Evolutionary conservation across 192 early-diverging fungal genomes (phyloP), one percentile per base, ranked within the genome.

Genomic region (Podila verticillata): DNA sequence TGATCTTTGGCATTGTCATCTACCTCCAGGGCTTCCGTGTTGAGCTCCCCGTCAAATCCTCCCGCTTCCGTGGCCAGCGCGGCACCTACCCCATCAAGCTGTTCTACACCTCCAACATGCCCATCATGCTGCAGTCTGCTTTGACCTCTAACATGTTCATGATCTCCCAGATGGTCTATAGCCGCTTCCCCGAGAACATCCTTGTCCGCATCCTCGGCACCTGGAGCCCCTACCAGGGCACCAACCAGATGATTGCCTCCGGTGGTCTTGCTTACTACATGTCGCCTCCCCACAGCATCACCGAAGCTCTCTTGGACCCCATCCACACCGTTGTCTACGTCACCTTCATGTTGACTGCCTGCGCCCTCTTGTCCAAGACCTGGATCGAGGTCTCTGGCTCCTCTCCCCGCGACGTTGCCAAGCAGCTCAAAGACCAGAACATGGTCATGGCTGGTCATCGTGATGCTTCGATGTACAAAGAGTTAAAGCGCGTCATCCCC

Each of bases 81-180:
- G 97, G 97, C 30, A 90, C 96, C 68, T 99, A 97, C 89, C 98
- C 98, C 62, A 91, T 99, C 92, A 99, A 99, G 91, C 88, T 99
- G 54, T 99, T 99, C 87, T 99, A 99, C 91, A 99, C 98, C 39
- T 98, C 97, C 74, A 99, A 99, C 89, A 99, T 99, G 98, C 93
- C 98, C 60, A 98, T 99, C 82, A 99, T 99, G 98, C 91, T 99
- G 63, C 96, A 98, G 87, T 98, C 97, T 34, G 96, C 98, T 47
- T 87, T 99, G 68, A 93, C 95, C 47, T 97, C 96, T 63, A 95
- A 99, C 75, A 87, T 98, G 65, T 99, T 97, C 84, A 95, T 99
- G 89, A 95, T 99, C 84, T 98, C 96, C 29, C 98, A 99, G 90
- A 89, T 98, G 84, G 88, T 99, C 69, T 98, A 95, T 92, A 97